phyloP scores from a whole-genome alignment of 371 early-diverging fungal species.

The Mucor mucedo region DNA sequence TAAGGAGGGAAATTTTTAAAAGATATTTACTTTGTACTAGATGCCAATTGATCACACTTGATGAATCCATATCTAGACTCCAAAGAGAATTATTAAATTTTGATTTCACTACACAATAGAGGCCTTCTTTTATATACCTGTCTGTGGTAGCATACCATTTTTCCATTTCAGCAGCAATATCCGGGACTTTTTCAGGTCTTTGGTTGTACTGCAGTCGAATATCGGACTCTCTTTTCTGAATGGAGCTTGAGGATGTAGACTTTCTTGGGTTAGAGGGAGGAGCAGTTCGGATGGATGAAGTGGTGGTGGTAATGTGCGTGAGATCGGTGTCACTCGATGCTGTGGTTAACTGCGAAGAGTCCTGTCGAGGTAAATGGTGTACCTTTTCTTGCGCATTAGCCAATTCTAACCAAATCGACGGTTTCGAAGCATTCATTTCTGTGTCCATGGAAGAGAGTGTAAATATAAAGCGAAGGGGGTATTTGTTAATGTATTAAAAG shows the following conservation, averaged over 20 bases:
- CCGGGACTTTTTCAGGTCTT: slow-evolving; percentile 35
- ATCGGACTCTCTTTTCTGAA: slow-evolving; percentile 9
- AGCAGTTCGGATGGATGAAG: slow-evolving; percentile 14
- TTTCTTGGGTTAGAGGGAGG: slow-evolving; percentile 1
- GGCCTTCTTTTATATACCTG: slow-evolving; percentile 31
- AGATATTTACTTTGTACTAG: slow-evolving; percentile 14
- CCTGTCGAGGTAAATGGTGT: slow-evolving; percentile 11
- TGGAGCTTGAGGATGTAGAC: slow-evolving; percentile 6
- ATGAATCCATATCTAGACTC: slow-evolving; percentile 53
- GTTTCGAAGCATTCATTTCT: not conserved
- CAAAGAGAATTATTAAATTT: not conserved
- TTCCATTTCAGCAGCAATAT: slow-evolving; percentile 53
- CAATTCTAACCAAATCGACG: slow-evolving; percentile 18
- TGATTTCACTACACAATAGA: not conserved
- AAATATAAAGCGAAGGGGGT: too few relatives aligned
- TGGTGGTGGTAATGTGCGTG: slow-evolving; percentile 12
- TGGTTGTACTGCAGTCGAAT: slow-evolving; percentile 30
- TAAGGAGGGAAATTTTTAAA: too few relatives aligned
- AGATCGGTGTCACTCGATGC: slow-evolving; percentile 30
- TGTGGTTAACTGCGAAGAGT: slow-evolving; percentile 22
- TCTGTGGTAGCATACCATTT: slow-evolving; percentile 55
- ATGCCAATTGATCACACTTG: slow-evolving; percentile 25
- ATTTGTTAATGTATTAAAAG: not conserved
- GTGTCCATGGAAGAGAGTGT: not conserved
- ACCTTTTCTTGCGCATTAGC: slow-evolving; percentile 13